Evolutionary conservation across 2,329 filamentous ascomycete genomes (phyloP), one percentile per base, ranked within the genome.

Genomic region (Neocatenulostroma microsporum): DNA sequence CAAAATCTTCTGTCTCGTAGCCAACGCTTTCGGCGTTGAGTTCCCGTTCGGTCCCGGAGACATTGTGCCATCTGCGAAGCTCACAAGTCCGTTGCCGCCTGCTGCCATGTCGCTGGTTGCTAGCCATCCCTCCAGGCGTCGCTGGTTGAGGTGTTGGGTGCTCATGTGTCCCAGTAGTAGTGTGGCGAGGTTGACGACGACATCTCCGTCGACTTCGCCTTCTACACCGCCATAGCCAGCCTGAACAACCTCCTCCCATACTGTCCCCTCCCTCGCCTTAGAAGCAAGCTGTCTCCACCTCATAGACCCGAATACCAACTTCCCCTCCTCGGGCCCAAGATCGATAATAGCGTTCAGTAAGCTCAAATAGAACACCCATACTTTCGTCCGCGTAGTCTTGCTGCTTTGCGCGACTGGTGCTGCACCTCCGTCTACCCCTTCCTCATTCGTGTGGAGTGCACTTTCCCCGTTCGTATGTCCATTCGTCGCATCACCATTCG

Each of bases 351-450:
- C 83, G 65, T 95, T 94, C 45, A 96, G 70, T 34, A 95, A 82
- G 13, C 88, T 94, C 47, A 96, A 74, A 60, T 96, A 98, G 53
- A 98, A 73, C 61, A 87, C 94, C 91, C 91, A 98, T 46, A 96
- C 82, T 63, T 96, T 98, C 61, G 94, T 82, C 47, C 88, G 73
- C 39, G 85, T 91, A 21, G 80, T 83, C 48, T 82, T 78, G 27
- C 84, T 88, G 36, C 86, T 86, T 45, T 73, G 76, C 36, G 84
- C 81, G 36, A 95, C 78, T 4, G 87, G 85, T 19, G 86, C 82
- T 66, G 51, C 40, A 15, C 36, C 39, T 5, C 30, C 35, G 18
- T 28, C 38, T 24, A 33, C 37, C 12, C 41, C 25, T 15, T 28
- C 36, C 19, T 38, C 39, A 15, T 29, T 32, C 11, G 18, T 49